Percentiles rank a stretch among this genome's conserved stretches.
Conservation (phyloP, 768 basidiomycete species). For the Porpolomopsis calyptriformis region DNA sequence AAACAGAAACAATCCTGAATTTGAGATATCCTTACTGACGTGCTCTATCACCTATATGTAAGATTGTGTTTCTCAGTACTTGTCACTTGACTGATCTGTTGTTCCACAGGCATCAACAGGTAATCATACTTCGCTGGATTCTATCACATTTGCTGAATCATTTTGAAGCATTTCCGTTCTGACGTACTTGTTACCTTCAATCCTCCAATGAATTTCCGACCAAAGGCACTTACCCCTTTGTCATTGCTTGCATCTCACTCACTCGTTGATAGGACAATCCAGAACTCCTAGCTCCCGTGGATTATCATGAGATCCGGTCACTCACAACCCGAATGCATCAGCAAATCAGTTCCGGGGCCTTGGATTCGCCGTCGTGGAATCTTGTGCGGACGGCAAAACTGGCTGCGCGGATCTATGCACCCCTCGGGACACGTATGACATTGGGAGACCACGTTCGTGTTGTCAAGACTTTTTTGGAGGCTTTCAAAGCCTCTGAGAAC, state of each 20-base stretch:
- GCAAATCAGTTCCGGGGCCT: conserved; percentile 63
- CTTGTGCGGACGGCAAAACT: conserved; percentile 65
- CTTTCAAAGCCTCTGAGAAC: conserved; percentile 43
- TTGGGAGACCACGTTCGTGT: conserved; percentile 79
- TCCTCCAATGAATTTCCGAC: conserved; percentile 51
- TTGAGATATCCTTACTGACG: conserved; percentile 62
- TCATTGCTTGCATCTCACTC: conserved; percentile 2
- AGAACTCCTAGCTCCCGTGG: conserved; percentile 57
- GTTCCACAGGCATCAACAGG: conserved; percentile 9
- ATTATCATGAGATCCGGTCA: conserved; percentile 48
- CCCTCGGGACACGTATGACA: conserved; percentile 77
- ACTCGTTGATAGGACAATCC: conserved; percentile 44
- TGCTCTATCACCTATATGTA: conserved; percentile 81
- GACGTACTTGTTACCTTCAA: conserved; percentile 82
- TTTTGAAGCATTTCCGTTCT: conserved; percentile 72
- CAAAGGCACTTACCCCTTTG: conserved; percentile 34
- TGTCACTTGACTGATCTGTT: neutral
- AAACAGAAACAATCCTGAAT: conserved; percentile 55
- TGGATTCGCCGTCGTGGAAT: conserved; percentile 81
- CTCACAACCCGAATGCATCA: conserved; percentile 54
- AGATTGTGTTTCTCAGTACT: neutral
- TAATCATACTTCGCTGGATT: neutral
- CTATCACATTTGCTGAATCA: conserved; percentile 38
- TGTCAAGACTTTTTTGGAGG: conserved; percentile 64
- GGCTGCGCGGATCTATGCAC: conserved; percentile 73